phyloP scores from a whole-genome alignment of 2,329 filamentous ascomycete genomes.

The Beauveria varroae region DNA sequence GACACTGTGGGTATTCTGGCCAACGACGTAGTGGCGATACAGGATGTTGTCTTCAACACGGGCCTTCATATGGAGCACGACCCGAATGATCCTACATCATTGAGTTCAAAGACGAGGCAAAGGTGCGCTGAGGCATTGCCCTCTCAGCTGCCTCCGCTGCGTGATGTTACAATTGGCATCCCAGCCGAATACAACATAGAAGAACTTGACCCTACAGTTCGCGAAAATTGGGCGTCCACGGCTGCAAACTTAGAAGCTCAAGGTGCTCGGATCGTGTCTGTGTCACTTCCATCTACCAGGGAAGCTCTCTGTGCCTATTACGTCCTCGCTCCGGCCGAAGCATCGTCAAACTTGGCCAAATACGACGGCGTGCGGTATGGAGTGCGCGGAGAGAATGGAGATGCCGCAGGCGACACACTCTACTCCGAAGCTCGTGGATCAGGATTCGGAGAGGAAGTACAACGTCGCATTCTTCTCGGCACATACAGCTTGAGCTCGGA shows the following conservation, averaged over 20 bases:
- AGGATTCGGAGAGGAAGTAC: slow-evolving; percentile 79
- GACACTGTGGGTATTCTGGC: slow-evolving; percentile 81
- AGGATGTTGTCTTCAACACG: slow-evolving; percentile 43
- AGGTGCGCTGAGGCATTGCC: slow-evolving; percentile 31
- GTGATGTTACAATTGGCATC: slow-evolving; percentile 43
- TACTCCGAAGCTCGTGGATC: slow-evolving; percentile 69
- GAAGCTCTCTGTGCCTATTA: slow-evolving; percentile 91
- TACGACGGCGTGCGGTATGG: slow-evolving; percentile 97
- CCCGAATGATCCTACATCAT: slow-evolving; percentile 64
- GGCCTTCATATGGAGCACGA: slow-evolving; percentile 51
- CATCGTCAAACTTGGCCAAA: slow-evolving; percentile 90
- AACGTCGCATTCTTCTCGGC: slow-evolving; percentile 78
- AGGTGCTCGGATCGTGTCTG: slow-evolving; percentile 66
- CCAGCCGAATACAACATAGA: slow-evolving; percentile 79
- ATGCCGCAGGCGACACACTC: slow-evolving; percentile 54
- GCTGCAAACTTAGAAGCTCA: slow-evolving; percentile 50
- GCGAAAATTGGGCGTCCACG: slow-evolving; percentile 58
- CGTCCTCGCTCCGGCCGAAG: slow-evolving; percentile 88
- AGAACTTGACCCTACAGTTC: slow-evolving; percentile 66
- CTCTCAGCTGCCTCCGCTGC: slow-evolving; percentile 19
- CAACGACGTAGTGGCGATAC: slow-evolving; percentile 41
- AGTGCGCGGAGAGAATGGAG: slow-evolving; percentile 40
- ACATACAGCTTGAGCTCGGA: slow-evolving; percentile 84
- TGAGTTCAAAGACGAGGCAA: slow-evolving; percentile 48
- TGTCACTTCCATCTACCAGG: slow-evolving; percentile 76